Evolutionary conservation across 2,329 filamentous ascomycete genomes (phyloP).

Genomic region (Trichoderma pleuroti): DNA sequence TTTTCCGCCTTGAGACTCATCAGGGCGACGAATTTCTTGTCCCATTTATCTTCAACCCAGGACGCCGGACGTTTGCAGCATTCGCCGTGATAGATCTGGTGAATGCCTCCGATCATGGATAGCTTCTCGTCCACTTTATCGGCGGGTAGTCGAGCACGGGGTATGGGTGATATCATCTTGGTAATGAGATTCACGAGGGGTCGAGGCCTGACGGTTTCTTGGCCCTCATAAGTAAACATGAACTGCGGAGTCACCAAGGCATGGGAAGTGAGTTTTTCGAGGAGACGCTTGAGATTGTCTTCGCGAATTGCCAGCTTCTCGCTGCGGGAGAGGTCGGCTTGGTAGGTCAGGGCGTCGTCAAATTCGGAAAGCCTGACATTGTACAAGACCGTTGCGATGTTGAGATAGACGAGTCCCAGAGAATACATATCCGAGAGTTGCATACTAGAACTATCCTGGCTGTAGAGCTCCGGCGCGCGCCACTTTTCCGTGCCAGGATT

Average conservation of each 20-base stretch:
- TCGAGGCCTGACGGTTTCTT: constrained; percentile 39
- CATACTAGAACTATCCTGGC: constrained; percentile 40
- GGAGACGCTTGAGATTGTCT: constrained; percentile 34
- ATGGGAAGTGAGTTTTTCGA: constrained; percentile 33
- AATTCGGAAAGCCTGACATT: constrained; percentile 38
- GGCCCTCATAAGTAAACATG: constrained; percentile 37
- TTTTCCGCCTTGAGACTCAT: constrained; percentile 33
- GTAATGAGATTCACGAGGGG: constrained; percentile 39
- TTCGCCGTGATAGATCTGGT: constrained; percentile 45
- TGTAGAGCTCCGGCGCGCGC: constrained; percentile 44
- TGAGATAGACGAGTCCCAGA: constrained; percentile 45
- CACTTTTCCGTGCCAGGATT: constrained; percentile 42
- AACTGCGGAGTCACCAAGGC: constrained; percentile 35
- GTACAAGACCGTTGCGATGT: constrained; percentile 44
- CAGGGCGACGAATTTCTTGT: constrained; percentile 32
- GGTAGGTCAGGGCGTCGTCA: constrained; percentile 36
- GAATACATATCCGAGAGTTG: constrained; percentile 48
- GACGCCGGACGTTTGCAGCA: constrained; percentile 43
- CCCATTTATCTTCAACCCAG: constrained; percentile 37
- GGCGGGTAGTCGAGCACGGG: constrained; percentile 33
- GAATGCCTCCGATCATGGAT: constrained; percentile 44
- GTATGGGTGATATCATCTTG: constrained; percentile 35
- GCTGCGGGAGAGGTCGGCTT: constrained; percentile 26
- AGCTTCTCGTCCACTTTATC: constrained; percentile 40
- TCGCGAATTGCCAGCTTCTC: constrained; percentile 34